Conservation (phyloP, 345 rosid genomes). For the Geranium rotundifolium region DNA sequence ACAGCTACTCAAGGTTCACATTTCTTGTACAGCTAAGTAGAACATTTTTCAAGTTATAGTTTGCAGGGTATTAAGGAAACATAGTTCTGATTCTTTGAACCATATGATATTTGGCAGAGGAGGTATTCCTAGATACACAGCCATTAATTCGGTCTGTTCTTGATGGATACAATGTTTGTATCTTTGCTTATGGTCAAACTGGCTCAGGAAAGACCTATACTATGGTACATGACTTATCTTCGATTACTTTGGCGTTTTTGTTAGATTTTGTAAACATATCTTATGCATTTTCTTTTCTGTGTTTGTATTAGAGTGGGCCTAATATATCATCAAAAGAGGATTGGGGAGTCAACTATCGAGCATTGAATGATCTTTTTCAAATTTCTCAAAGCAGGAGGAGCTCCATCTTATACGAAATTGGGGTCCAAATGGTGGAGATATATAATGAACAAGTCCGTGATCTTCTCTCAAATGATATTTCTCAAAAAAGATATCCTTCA, state of each 20-base stretch:
- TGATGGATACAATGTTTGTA: constrained; percentile 79
- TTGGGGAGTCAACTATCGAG: constrained; percentile 85
- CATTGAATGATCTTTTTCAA: constrained; percentile 68
- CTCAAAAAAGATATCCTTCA: constrained; percentile 71
- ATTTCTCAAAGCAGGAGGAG: constrained; percentile 49
- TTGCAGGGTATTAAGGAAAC: neutral
- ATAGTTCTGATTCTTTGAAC: neutral
- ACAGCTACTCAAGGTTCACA: constrained; percentile 54
- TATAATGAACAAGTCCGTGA: constrained; percentile 92
- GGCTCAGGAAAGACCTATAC: constrained; percentile 92
- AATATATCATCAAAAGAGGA: constrained; percentile 49
- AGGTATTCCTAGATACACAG: constrained; percentile 67
- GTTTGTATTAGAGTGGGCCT: constrained; percentile 59
- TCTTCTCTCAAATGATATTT: constrained; percentile 46
- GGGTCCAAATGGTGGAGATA: constrained; percentile 88
- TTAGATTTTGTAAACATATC: constrained; percentile 5
- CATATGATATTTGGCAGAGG: constrained; percentile 36
- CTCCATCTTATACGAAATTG: constrained; percentile 63
- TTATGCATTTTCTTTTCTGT: constrained; percentile 5
- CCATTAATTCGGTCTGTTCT: constrained; percentile 78
- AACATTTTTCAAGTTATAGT: neutral
- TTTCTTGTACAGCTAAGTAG: neutral
- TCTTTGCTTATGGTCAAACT: constrained; percentile 91
- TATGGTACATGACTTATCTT: constrained; percentile 35
- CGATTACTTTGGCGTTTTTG: constrained; percentile 5